Percentiles rank a stretch among this genome's conserved stretches.
phyloP scores from a whole-genome alignment of 495 filamentous ascomycete genomes.

The Annulohypoxylon maeteangense region DNA sequence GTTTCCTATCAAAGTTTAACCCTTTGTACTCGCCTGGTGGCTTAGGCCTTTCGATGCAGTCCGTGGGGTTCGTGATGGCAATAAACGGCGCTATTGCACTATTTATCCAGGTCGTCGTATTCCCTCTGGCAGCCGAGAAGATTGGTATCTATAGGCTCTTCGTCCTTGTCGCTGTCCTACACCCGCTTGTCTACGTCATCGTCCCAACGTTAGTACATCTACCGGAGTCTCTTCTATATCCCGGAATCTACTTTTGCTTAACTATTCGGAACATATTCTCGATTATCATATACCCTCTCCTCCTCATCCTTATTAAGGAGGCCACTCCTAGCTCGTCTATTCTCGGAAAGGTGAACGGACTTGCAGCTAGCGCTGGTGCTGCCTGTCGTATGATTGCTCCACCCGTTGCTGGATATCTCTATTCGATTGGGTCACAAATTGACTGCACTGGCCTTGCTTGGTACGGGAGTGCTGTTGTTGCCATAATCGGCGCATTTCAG shows the following conservation, averaged over 20 bases:
- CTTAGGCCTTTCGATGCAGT: slow-evolving; percentile 74
- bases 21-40: slow-evolving; percentile 75
- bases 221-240: slow-evolving; percentile 65
- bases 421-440: slow-evolving; percentile 71
- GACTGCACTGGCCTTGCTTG: slow-evolving; percentile 80
- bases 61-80: slow-evolving; percentile 82
- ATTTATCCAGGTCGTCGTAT: slow-evolving; percentile 79
- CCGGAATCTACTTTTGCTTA: slow-evolving; percentile 79
- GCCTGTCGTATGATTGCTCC: slow-evolving; percentile 80
- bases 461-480: slow-evolving; percentile 79
- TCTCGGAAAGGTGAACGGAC: slow-evolving; percentile 82
- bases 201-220: slow-evolving; percentile 75
- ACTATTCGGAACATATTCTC: slow-evolving; percentile 77
- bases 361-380: slow-evolving; percentile 81
- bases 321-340: slow-evolving; percentile 73
- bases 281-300: slow-evolving; percentile 80
- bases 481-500: slow-evolving; percentile 74
- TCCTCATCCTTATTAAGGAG: slow-evolving; percentile 87
- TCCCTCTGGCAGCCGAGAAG: slow-evolving; percentile 74
- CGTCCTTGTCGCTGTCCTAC: slow-evolving; percentile 75
- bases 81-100: slow-evolving; percentile 83
- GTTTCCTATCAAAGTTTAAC: slow-evolving; percentile 40
- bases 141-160: slow-evolving; percentile 82
- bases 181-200: slow-evolving; percentile 79
- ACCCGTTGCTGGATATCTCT: slow-evolving; percentile 79